Conservation (phyloP, 129 eudicot species). For the Flaveria trinervia region DNA sequence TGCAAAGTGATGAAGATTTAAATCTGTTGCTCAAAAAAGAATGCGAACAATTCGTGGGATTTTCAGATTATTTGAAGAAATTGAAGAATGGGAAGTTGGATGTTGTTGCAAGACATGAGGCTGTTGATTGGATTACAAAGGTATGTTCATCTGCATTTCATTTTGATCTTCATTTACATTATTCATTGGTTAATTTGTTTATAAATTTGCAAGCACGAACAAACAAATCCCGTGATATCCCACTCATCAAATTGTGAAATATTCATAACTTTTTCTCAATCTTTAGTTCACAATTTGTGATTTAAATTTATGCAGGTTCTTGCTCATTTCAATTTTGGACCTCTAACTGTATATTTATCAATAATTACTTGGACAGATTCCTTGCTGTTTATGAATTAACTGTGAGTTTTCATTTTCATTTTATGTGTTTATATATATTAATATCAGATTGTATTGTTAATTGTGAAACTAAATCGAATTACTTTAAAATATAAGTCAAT, state of each 20-base stretch:
- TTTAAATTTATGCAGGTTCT: conserved; percentile 44
- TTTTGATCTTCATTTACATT: too few species aligned
- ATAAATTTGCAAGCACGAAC: too few species aligned
- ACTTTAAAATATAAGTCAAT: background rate
- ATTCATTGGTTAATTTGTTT: too few species aligned
- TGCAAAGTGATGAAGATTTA: conserved; percentile 51
- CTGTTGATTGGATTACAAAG: conserved; percentile 71
- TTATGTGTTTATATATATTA: background rate
- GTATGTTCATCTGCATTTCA: conserved; percentile 29
- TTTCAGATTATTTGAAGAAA: conserved; percentile 48
- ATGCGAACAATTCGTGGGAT: conserved; percentile 52
- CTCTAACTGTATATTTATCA: conserved; percentile 52
- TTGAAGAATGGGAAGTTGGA: conserved; percentile 59
- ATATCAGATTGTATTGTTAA: background rate
- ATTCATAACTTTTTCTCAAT: too few species aligned
- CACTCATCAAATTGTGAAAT: too few species aligned
- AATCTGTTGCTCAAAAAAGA: conserved; percentile 51
- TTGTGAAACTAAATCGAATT: background rate
- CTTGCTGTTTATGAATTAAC: conserved; percentile 72
- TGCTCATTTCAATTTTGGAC: conserved; percentile 59
- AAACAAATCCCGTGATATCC: too few species aligned
- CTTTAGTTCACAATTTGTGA: background rate
- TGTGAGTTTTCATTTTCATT: conserved; percentile 37
- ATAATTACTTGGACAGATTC: conserved; percentile 72
- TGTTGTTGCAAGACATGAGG: conserved; percentile 54